A percentile compares a stretch with the other conserved stretches of the same genome.
These are phyloP conservation scores for Elsinoe arachidis DNA, from an alignment of 2,329 filamentous ascomycete genomes.

Conservation along the genomic window DNA sequence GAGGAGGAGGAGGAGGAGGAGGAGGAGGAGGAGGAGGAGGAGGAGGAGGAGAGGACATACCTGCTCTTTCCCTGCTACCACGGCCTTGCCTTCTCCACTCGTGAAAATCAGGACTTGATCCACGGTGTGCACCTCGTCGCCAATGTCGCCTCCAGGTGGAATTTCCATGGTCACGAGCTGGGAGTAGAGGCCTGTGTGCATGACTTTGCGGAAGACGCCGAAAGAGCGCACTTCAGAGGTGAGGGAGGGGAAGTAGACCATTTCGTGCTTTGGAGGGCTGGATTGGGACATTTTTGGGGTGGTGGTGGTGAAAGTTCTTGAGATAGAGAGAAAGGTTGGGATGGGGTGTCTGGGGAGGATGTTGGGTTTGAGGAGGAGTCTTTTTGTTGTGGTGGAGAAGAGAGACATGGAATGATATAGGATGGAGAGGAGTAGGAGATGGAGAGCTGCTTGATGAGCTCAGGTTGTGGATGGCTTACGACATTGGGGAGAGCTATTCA, in stretches of 20 bases:
- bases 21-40: conserved; percentile 16
- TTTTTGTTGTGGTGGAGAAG: neutral
- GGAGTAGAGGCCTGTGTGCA: conserved; percentile 55
- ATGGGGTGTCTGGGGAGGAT: neutral
- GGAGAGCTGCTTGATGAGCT: neutral
- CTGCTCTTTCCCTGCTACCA: conserved; percentile 51
- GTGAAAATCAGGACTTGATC: conserved; percentile 60
- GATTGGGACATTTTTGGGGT: conserved; percentile 25
- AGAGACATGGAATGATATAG: neutral
- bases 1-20: conserved; percentile 16
- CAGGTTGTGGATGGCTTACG: neutral
- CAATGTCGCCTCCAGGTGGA: conserved; percentile 55
- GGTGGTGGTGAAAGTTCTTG: conserved; percentile 21
- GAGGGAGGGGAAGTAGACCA: conserved; percentile 54
- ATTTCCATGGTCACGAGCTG: conserved; percentile 59
- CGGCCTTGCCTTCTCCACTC: conserved; percentile 49
- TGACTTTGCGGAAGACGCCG: conserved; percentile 51
- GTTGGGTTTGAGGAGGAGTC: neutral
- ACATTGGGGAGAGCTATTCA: neutral
- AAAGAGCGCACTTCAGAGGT: conserved; percentile 47
- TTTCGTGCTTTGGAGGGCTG: conserved; percentile 36
- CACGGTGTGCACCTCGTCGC: conserved; percentile 58
- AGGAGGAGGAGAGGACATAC: conserved; percentile 18
- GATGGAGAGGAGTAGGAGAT: neutral
- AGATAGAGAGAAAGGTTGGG: conserved; percentile 1